These are phyloP conservation scores for Exobasidium cylindrosporum DNA, from an alignment of 1,284 basidiomycete species.

Conservation along the genomic window DNA sequence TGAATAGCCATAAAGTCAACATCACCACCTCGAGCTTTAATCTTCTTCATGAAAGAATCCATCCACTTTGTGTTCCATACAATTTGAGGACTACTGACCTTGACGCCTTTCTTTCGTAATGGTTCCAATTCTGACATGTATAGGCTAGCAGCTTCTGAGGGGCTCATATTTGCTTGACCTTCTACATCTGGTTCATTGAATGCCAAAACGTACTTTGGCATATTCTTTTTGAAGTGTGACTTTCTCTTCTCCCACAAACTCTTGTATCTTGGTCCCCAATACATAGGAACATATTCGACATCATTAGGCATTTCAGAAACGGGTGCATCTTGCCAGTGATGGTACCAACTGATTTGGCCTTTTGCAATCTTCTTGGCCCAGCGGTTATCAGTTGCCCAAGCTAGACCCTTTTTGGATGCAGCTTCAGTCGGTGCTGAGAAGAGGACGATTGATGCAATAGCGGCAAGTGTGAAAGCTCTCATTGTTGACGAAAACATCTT, in stretches of 20 bases:
- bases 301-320: slow-evolving; percentile 27
- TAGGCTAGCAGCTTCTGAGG: slow-evolving; percentile 33
- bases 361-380: slow-evolving; percentile 35
- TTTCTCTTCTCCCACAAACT: slow-evolving; percentile 39
- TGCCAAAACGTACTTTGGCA: slow-evolving; percentile 34
- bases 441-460: neutral
- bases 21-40: slow-evolving; percentile 35
- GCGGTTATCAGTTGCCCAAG: slow-evolving; percentile 44
- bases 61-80: slow-evolving; percentile 51
- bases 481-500: too few relatives aligned
- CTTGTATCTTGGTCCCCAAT: slow-evolving; percentile 42
- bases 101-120: slow-evolving; percentile 37
- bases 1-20: slow-evolving; percentile 49
- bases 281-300: slow-evolving; percentile 48
- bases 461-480: neutral
- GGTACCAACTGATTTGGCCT: slow-evolving; percentile 44
- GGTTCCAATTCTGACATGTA: slow-evolving; percentile 47
- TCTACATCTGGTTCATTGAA: slow-evolving; percentile 50
- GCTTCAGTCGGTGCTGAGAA: neutral
- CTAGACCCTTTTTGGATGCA: slow-evolving; percentile 25
- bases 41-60: slow-evolving; percentile 34
- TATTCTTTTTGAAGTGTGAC: slow-evolving; percentile 22
- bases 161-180: slow-evolving; percentile 35
- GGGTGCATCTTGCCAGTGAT: slow-evolving; percentile 49
- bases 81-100: slow-evolving; percentile 46